Base-by-base conservation (phyloP, 805 yeast genomes). In the Ogataea dorogensis region DNA sequence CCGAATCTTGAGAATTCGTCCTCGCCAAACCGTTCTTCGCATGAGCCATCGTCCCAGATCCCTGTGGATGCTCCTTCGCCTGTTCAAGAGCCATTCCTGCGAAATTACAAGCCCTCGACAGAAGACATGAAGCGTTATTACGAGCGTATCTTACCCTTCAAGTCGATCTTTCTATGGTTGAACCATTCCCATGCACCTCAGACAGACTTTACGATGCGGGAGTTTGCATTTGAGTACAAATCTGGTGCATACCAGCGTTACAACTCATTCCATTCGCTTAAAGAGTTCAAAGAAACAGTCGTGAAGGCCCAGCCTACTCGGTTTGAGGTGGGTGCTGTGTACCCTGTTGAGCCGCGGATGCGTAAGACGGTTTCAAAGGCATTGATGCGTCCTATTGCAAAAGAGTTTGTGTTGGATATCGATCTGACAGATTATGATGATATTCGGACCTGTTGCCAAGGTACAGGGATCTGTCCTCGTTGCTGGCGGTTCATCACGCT, bases 381-480 rank as follows among this genome's bases (percentile, higher is more conserved):
- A 19, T 82, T 86, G 15, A 76, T 88, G 81, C 80, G 77, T 51
- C 93, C 98, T 1, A 51, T 81, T 21, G 70, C 77, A 47, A 93
- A 93, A 59, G 98, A 93, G 58, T 69, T 93, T 40, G 96, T 89
- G 5, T 83, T 93, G 47, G 98, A 93, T 78, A 91, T 93, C 47
- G 98, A 93, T 81, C 77, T 93, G 70, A 93, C 96, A 17, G 98
- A 93, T 66, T 93, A 93, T 59, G 98, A 91, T 62, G 84, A 81
- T 17, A 75, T 86, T 49, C 79, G 98, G 64, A 91, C 97, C 0
- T 93, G 98, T 61, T 93, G 98, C 59, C 67, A 78, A 9, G 89
- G 84, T 28, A 87, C 96, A 1, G 73, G 70, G 23, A 88, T 93
- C 35, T 93, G 98, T 61, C 64, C 61, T 22, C 86, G 84, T 58